Evolutionary conservation across 306 rosid species (phyloP).

Genomic region (Cucumis cinereus): DNA sequence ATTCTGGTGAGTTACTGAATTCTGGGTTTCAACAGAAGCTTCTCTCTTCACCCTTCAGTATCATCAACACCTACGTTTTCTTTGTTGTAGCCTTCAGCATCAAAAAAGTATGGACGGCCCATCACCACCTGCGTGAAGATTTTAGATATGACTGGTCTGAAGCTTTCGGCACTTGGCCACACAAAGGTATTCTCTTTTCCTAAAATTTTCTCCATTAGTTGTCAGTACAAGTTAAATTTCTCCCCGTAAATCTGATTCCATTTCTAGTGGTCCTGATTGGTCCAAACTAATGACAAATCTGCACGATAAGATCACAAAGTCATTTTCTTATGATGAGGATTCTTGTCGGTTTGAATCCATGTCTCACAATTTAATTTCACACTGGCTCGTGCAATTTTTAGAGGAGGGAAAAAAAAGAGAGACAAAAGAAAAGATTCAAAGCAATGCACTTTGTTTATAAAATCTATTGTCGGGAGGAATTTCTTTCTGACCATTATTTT

Average conservation of each 20-base stretch:
- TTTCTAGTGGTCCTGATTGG: slow-evolving; percentile 3
- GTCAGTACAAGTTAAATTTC: background rate
- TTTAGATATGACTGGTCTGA: slow-evolving; percentile 93
- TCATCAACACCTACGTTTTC: slow-evolving; percentile 10
- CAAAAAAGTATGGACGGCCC: slow-evolving; percentile 58
- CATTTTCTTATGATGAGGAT: background rate
- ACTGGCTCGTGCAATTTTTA: background rate
- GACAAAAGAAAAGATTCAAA: background rate
- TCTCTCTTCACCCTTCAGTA: background rate
- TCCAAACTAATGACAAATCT: background rate
- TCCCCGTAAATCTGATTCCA: background rate
- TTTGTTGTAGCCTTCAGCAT: slow-evolving; percentile 62
- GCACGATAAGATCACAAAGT: background rate
- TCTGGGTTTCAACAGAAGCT: background rate
- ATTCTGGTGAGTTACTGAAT: slow-evolving; percentile 47
- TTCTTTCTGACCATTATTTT: slow-evolving; percentile 3
- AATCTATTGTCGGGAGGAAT: background rate
- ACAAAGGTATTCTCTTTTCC: slow-evolving; percentile 44
- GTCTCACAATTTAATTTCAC: background rate
- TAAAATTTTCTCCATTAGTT: background rate
- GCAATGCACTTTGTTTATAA: background rate
- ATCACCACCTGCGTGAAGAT: slow-evolving; percentile 77
- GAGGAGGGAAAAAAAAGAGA: background rate
- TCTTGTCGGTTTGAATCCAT: background rate
- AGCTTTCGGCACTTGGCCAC: slow-evolving; percentile 78